Base-by-base conservation (phyloP, 2,329 filamentous ascomycete species). In the Aureobasidium zeae region DNA sequence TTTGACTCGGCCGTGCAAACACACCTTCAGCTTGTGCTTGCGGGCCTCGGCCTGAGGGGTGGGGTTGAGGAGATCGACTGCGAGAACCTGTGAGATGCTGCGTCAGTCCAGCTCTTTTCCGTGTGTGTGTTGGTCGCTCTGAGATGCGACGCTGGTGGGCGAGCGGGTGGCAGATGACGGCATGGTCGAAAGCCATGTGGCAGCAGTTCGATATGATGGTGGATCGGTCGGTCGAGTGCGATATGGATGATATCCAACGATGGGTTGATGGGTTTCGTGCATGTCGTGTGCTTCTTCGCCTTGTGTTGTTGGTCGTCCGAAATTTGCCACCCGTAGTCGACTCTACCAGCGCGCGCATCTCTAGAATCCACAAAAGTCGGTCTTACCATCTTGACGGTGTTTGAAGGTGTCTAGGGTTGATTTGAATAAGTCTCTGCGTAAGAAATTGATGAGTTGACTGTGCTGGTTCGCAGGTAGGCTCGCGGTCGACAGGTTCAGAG, bases 21-120 rank as follows among this genome's bases (percentile, higher is more conserved):
- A 58, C 86, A 94, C 87, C 87, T 98, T 98, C 71, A 98, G 86
- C 86, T 98, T 98, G 86, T 98, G 91, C 85, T 96, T 96, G 77
- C 87, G 86, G 67, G 87, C 87, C 84, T 98, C 91, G 71, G 89
- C 81, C 73, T 86, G 86, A 73, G 89, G 84, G 68, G 84, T 85
- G 68, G 91, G 91, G 86, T 98, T 96, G 74, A 98, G 83, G 66
- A 98, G 88, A 80, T 98, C 91, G 79, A 96, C 86, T 72, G 91
- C 91, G 83, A 98, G 87, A 94, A 96, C 89, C 91, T 96, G 67
- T 57, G 51, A 37, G 29, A 19, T 15, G 15, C 37, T 32, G n/a
- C 17, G 38, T 29, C 31, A 35, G 42, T 34, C 29, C 30, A 25
- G 25, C 43, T 45, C 43, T 37, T 29, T 44, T 17, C 41, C 17